Conservation (phyloP, 1,284 basidiomycete genomes). For the Rhodotorula sp. region DNA sequence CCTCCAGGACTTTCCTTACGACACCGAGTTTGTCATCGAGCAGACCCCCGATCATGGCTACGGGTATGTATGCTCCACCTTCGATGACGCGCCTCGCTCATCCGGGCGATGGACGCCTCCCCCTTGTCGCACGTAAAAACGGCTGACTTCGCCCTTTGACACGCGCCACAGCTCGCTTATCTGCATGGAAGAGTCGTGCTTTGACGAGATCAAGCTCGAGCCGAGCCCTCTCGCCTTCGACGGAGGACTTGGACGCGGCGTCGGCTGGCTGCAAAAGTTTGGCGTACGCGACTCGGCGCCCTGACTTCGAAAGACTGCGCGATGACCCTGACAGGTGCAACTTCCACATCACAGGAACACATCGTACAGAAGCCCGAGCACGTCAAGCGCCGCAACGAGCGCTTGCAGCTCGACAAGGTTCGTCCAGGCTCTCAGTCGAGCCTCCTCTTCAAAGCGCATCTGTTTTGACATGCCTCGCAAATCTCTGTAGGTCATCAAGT, state of each 20-base stretch:
- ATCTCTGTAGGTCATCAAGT: conserved; percentile 2
- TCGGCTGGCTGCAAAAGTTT: conserved; percentile 11
- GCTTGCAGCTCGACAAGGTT: conserved; percentile 4
- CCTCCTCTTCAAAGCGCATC: background rate
- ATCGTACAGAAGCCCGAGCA: background rate
- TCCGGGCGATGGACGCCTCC: too few relatives aligned
- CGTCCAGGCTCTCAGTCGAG: too few relatives aligned
- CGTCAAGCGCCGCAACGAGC: conserved; percentile 3
- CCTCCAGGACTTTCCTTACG: background rate
- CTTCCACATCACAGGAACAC: conserved; percentile 10
- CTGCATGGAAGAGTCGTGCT: conserved; percentile 30
- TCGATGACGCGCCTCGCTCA: background rate
- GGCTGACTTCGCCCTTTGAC: background rate
- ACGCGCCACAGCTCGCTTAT: background rate
- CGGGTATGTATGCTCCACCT: conserved; percentile 3
- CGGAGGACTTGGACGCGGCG: conserved; percentile 13
- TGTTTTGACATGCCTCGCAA: too few relatives aligned
- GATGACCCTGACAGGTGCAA: background rate
- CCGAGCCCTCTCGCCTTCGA: background rate
- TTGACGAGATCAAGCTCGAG: conserved; percentile 9
- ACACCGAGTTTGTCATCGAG: conserved; percentile 12
- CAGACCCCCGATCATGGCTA: background rate
- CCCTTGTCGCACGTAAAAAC: background rate
- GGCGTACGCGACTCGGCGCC: background rate
- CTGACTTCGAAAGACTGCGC: too few relatives aligned